Conservation (phyloP, 768 basidiomycete species). For the Tulasnella sp. region DNA sequence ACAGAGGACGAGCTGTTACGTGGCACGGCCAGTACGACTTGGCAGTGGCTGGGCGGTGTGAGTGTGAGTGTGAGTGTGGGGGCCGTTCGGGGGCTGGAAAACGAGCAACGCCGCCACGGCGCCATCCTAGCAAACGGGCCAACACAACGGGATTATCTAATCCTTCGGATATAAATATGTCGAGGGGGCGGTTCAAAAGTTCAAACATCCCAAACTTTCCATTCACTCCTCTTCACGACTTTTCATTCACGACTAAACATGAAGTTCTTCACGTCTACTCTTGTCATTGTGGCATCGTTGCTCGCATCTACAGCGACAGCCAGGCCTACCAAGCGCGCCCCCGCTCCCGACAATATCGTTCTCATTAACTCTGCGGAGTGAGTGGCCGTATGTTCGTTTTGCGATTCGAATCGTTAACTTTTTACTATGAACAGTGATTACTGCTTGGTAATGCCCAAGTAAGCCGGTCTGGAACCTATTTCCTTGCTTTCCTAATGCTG, state of each 20-base stretch:
- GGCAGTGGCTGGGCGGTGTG: neutral
- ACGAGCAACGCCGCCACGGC: neutral
- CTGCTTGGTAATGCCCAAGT: constrained; percentile 23
- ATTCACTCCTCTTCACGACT: neutral
- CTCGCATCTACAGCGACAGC: neutral
- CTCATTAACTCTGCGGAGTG: constrained; percentile 13
- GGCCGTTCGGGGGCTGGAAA: neutral
- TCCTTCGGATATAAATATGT: neutral
- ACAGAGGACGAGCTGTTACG: neutral
- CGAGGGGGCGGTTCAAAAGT: constrained; percentile 5
- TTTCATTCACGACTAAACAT: constrained; percentile 5
- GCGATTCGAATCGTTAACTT: neutral
- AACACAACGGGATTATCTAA: neutral
- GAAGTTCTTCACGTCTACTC: constrained; percentile 7
- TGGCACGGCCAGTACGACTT: neutral
- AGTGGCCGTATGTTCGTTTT: neutral
- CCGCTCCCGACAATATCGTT: constrained; percentile 14
- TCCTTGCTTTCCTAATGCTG: neutral
- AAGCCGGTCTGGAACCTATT: neutral
- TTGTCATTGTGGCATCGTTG: neutral
- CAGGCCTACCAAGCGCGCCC: neutral
- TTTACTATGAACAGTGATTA: constrained; percentile 8
- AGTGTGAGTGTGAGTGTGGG: neutral
- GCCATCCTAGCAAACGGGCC: neutral
- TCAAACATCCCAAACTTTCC: neutral